Evolutionary conservation across 352 stramenopile species (phyloP), one percentile per base, ranked within the genome.

Genomic region (Phytophthora kernoviae): DNA sequence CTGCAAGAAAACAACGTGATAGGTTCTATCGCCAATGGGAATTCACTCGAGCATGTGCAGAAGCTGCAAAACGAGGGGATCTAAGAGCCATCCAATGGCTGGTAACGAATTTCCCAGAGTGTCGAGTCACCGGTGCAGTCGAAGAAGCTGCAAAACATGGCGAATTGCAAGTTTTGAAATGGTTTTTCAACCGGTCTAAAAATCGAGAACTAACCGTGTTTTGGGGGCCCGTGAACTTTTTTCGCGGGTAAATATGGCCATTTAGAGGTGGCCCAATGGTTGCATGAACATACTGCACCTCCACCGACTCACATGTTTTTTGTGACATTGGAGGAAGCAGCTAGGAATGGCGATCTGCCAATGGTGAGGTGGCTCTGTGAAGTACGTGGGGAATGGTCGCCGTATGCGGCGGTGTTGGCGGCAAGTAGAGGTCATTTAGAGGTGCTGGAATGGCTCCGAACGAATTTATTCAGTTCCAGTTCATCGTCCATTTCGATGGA

Each of bases 231-330:
- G 55, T 45, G 66, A 75, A 27, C 66, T 78, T 34, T 71, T 75
- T 75, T 73, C 41, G 65, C 69, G 2, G 69, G 62, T 12, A 72
- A 72, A 45, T 37, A 69, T 44, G 66, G 62, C 4, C 66, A 73
- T 26, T 40, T 79, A 20, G 22, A 65, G 3, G 58, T 75, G 4
- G 66, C 54, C 2, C 44, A 68, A 22, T 79, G 65, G 70, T 54
- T 79, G 48, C 66, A 75, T 21, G 54, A 75, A n/a, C 39, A 69
- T 18, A 70, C 66, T 7, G 47, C 66, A 5, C 61, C 66, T 21
- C 66, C 66, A 40, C 66, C 66, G 5, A 75, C 66, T 20, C 66
- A 75, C 42, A 75, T 75, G 66, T 75, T 75, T 56, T 75, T 75
- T 36, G 66, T 75, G 61, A 75, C 67, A 41, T 43, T 75, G 36